Conservation (phyloP, 2,329 filamentous ascomycete species). For the Paecilomyces dactylethromorphus region DNA sequence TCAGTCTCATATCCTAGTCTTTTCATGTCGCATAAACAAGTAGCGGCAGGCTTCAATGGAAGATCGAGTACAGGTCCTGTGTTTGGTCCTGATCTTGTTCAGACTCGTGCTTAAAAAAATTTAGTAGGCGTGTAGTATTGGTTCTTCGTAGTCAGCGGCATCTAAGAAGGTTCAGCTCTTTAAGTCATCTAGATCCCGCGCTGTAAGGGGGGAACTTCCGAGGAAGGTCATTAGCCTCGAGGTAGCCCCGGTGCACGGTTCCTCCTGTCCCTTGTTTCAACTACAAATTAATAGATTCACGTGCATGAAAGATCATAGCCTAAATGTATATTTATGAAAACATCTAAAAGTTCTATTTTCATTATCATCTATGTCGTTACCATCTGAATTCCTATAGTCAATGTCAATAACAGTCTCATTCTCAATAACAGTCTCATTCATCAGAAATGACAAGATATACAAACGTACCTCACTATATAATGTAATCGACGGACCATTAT, state of each 20-base stretch:
- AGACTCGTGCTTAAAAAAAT: not conserved
- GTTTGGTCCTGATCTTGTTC: not conserved
- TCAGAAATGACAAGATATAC: not conserved
- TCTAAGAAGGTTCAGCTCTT: too few species aligned
- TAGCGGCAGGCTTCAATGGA: not conserved
- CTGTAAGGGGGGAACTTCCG: too few species aligned
- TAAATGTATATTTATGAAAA: not conserved
- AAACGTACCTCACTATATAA: not conserved
- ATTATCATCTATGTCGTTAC: not conserved
- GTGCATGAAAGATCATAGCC: too few species aligned
- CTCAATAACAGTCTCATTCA: not conserved
- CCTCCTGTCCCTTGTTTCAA: too few species aligned
- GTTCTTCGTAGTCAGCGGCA: too few species aligned
- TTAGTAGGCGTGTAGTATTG: not conserved
- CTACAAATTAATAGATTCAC: too few species aligned
- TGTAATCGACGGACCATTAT: not conserved
- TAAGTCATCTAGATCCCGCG: too few species aligned
- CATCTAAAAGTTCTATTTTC: not conserved
- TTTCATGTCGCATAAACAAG: not conserved
- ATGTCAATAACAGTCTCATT: not conserved
- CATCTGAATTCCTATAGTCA: not conserved
- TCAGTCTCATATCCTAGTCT: not conserved
- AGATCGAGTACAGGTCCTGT: not conserved
- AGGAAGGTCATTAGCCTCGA: too few species aligned
- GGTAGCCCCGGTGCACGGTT: too few species aligned